Evolutionary conservation across 192 early-diverging fungal species (phyloP).

Genomic region (Dissophora globulifera): DNA sequence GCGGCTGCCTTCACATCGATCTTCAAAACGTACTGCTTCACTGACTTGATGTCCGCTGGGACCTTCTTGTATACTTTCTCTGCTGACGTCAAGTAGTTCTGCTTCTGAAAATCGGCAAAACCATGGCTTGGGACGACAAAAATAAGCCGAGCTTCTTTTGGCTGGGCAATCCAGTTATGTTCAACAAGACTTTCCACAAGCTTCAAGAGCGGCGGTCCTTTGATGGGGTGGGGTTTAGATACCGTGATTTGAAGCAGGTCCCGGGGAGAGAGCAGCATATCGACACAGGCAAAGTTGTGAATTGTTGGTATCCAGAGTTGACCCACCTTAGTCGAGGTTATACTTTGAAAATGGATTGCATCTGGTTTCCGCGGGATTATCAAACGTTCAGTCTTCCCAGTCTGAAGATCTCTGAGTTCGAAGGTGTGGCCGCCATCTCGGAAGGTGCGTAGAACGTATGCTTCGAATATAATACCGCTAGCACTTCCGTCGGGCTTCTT

Average conservation of each 20-base stretch:
- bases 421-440: conserved; percentile 25
- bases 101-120: conserved; percentile 11
- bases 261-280: conserved; percentile 12
- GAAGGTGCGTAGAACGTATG: conserved; percentile 27
- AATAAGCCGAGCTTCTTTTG: conserved; percentile 8
- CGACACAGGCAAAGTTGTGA: conserved; percentile 33
- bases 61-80: conserved; percentile 11
- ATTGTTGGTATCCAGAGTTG: conserved; percentile 18
- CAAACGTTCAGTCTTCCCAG: background rate
- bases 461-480: conserved; percentile 36
- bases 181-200: conserved; percentile 16
- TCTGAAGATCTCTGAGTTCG: conserved; percentile 19
- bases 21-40: conserved; percentile 31
- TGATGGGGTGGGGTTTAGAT: conserved; percentile 16
- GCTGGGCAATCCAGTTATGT: background rate
- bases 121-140: conserved; percentile 25
- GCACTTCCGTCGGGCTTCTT: conserved; percentile 3
- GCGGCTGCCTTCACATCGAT: conserved; percentile 19
- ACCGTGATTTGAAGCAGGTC: conserved; percentile 24
- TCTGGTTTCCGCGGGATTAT: conserved; percentile 2
- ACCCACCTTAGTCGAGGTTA: background rate
- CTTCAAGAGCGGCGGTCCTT: conserved; percentile 20
- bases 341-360: background rate
- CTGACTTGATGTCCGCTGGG: background rate
- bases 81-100: conserved; percentile 12